Evolutionary conservation across 1,284 basidiomycete species (phyloP).

Genomic region (Dichomitus squalens): DNA sequence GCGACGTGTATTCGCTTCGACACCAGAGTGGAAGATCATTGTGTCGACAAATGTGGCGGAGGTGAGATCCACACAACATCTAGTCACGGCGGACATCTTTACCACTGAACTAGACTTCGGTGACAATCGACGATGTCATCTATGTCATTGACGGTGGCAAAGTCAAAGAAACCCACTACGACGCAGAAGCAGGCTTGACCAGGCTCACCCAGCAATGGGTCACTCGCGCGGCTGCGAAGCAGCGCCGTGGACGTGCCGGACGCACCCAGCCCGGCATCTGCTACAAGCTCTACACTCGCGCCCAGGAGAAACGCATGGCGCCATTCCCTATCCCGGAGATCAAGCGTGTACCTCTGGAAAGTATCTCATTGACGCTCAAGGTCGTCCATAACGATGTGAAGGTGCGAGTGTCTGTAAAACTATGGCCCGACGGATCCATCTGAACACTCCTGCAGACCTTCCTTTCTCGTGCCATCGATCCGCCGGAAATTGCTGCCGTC

Average conservation of each 20-base stretch:
- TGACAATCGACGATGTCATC: slow-evolving; percentile 90
- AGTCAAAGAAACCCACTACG: slow-evolving; percentile 89
- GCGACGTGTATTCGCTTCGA: slow-evolving; percentile 72
- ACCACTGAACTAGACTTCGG: slow-evolving; percentile 73
- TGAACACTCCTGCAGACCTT: slow-evolving; percentile 42
- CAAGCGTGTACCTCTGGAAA: slow-evolving; percentile 86
- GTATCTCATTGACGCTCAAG: slow-evolving; percentile 83
- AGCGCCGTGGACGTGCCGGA: slow-evolving; percentile 89
- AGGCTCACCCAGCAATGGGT: slow-evolving; percentile 80
- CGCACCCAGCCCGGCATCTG: slow-evolving; percentile 83
- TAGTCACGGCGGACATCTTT: too few species aligned
- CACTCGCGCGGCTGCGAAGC: slow-evolving; percentile 80
- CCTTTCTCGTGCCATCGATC: slow-evolving; percentile 79
- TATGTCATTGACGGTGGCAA: slow-evolving; percentile 87
- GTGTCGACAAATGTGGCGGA: slow-evolving; percentile 91
- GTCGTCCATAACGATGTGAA: slow-evolving; percentile 83
- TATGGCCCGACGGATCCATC: not conserved
- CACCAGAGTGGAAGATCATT: slow-evolving; percentile 81
- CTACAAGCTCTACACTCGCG: slow-evolving; percentile 84
- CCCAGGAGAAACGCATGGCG: slow-evolving; percentile 72
- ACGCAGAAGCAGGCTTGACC: slow-evolving; percentile 77
- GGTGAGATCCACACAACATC: slow-evolving; percentile 41
- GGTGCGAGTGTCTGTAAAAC: slow-evolving; percentile 37
- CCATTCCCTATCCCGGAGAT: slow-evolving; percentile 88
- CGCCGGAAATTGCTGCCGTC: slow-evolving; percentile 78